These are phyloP conservation scores for Echinochloa phyllopogon DNA, from an alignment of 176 grass and related monocot species.

Conservation along the genomic window DNA sequence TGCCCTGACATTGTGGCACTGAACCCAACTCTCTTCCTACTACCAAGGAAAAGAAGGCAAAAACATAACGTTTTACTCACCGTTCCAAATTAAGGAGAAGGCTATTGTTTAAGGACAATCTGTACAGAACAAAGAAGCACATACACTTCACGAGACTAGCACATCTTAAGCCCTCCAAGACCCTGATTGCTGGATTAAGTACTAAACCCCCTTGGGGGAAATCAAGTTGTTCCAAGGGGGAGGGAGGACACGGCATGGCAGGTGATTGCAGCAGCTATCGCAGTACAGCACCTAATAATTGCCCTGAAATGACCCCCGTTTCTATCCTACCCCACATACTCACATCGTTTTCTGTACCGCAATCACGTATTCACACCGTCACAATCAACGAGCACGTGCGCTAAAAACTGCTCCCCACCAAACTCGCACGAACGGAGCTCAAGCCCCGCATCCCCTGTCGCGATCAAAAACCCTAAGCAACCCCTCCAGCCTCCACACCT, in stretches of 20 bases:
- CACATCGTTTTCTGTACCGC: constrained; percentile 26
- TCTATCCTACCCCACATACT: constrained; percentile 31
- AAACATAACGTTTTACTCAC: background rate
- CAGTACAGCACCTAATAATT: constrained; percentile 36
- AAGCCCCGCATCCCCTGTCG: background rate
- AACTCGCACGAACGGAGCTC: background rate
- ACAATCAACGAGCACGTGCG: constrained; percentile 22
- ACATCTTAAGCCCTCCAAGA: constrained; percentile 7
- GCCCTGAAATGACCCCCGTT: background rate
- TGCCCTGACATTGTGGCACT: background rate
- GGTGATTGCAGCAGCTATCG: constrained; percentile 15
- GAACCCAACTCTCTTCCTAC: background rate
- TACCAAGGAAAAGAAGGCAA: background rate
- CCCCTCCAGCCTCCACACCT: background rate
- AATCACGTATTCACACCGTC: constrained; percentile 7
- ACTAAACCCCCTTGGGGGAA: constrained; percentile 25
- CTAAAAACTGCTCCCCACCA: background rate
- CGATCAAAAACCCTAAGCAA: constrained; percentile 50
- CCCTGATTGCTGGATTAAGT: background rate
- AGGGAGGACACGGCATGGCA: background rate
- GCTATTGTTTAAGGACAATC: background rate
- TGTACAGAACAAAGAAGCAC: background rate
- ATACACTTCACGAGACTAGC: background rate
- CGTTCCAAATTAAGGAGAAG: background rate
- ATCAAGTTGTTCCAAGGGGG: background rate